Evolutionary conservation across 1,284 basidiomycete genomes (phyloP), one percentile per base, ranked within the genome.

Genomic region (Vanrija humicola): DNA sequence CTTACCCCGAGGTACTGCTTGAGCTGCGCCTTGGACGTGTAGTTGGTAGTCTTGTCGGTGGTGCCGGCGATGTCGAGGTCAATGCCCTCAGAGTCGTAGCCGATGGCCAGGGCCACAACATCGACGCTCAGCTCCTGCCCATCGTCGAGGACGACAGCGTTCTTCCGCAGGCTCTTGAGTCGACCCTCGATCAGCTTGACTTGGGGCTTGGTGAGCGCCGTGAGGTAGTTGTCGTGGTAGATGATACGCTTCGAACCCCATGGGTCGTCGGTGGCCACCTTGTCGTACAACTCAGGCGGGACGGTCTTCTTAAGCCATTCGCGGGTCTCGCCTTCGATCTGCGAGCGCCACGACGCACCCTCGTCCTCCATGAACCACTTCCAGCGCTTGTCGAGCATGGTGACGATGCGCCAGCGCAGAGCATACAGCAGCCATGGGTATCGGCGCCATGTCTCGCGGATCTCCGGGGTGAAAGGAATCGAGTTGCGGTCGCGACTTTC

Each of bases 171-270:
- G 45, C 57, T n/a, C 26, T 38, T 39, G n/a, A 52, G 50, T 12
- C 26, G 25, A 3, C 50, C 58, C 44, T 51, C 54, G 7, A 65
- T 49, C 9, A 63, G 45, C 6, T 55, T 60, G 14, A 66, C 65
- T 38, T 68, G 66, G 10, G 55, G 54, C 47, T 54, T 26, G 10
- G 55, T 56, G n/a, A 68, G 54, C 10, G 60, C 55, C 19, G 43
- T 28, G 16, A 57, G 61, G 49, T 50, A 68, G 57, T 55, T 58
- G 45, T 68, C 67, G 38, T 54, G 44, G 18, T 65, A 51, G 44
- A 65, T 49, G 16, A 52, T 40, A 19, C 67, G 58, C 46, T 66
- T 66, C 14, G 58, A 61, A 5, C 63, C 65, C 64, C 52, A 7
- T 38, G 46, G 12, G 59, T 56, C 15, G 52, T 50, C 14, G 52